Percentiles rank a stretch among this genome's conserved stretches.
These are phyloP conservation scores for Polygonum aviculare DNA, from an alignment of 148 eudicot genomes.

Conservation along the genomic window DNA sequence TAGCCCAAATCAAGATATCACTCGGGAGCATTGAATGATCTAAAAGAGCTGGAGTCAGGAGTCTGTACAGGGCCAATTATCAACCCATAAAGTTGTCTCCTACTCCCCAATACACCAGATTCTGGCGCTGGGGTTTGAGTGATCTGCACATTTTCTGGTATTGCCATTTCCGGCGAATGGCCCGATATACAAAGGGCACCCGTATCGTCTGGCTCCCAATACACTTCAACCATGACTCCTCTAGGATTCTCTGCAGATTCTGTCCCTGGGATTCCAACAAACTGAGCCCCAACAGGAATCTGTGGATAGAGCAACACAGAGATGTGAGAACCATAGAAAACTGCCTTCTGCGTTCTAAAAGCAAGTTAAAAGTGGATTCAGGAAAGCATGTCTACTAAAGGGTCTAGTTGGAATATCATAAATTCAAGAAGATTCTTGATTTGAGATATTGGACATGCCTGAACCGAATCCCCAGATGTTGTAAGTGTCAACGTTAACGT, in stretches of 20 bases:
- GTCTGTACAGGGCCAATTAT: slow-evolving; percentile 48
- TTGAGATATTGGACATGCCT: slow-evolving; percentile 24
- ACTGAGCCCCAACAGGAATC: slow-evolving; percentile 73
- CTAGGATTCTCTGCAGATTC: slow-evolving; percentile 46
- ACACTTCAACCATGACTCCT: slow-evolving; percentile 77
- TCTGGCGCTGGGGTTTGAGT: slow-evolving; percentile 6
- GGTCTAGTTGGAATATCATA: no score
- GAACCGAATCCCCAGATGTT: slow-evolving; percentile 44
- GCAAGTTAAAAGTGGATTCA: no score
- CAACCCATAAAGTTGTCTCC: slow-evolving; percentile 26
- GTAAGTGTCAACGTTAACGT: slow-evolving; percentile 47
- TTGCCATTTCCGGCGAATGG: slow-evolving; percentile 45
- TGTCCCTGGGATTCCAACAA: slow-evolving; percentile 55
- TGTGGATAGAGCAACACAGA: slow-evolving; percentile 14
- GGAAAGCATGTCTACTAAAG: no score
- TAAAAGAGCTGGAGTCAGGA: neutral
- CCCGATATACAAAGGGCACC: slow-evolving; percentile 73
- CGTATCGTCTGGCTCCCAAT: slow-evolving; percentile 74
- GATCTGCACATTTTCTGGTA: slow-evolving; percentile 40
- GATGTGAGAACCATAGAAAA: no score
- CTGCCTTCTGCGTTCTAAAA: no score
- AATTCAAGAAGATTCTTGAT: no score
- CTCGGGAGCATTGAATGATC: neutral
- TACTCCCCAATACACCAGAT: neutral
- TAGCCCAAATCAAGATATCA: neutral